Evolutionary conservation across 2,329 filamentous ascomycete genomes (phyloP).

Genomic region (Aspergillus transmontanensis): DNA sequence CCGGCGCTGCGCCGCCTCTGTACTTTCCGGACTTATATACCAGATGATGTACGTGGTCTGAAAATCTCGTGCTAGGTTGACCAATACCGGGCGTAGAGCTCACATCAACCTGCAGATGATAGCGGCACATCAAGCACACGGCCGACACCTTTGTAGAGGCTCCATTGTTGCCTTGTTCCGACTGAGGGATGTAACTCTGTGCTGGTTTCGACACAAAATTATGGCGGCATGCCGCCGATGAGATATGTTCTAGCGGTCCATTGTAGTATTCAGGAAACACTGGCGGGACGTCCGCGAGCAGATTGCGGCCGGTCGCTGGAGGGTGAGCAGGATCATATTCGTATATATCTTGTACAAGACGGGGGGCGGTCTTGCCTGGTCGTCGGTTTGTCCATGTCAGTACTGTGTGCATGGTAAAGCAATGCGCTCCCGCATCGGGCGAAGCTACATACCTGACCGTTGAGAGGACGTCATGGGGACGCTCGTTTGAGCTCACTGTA

Average conservation of each 20-base stretch:
- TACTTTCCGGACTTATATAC: constrained; percentile 43
- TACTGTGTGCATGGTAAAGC: background rate
- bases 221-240: constrained; percentile 59
- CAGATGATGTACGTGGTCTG: constrained; percentile 66
- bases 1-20: constrained; percentile 22
- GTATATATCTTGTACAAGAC: constrained; percentile 49
- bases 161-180: constrained; percentile 43
- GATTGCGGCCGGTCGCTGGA: constrained; percentile 50
- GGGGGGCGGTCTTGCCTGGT: constrained; percentile 55
- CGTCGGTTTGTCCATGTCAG: background rate
- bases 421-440: background rate
- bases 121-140: constrained; percentile 63
- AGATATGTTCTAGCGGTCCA: constrained; percentile 38
- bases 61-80: constrained; percentile 49
- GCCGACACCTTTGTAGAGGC: constrained; percentile 60
- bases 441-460: constrained; percentile 34
- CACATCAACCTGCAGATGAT: constrained; percentile 62
- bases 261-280: constrained; percentile 45
- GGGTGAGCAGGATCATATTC: constrained; percentile 50
- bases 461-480: constrained; percentile 35
- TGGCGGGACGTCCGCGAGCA: constrained; percentile 61
- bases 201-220: constrained; percentile 58
- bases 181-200: constrained; percentile 54
- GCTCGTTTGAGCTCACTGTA: constrained; percentile 18
- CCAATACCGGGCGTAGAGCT: constrained; percentile 50